These are phyloP conservation scores for Massariosphaeria phaeospora DNA, from an alignment of 495 filamentous ascomycete species.

Conservation along the genomic window DNA sequence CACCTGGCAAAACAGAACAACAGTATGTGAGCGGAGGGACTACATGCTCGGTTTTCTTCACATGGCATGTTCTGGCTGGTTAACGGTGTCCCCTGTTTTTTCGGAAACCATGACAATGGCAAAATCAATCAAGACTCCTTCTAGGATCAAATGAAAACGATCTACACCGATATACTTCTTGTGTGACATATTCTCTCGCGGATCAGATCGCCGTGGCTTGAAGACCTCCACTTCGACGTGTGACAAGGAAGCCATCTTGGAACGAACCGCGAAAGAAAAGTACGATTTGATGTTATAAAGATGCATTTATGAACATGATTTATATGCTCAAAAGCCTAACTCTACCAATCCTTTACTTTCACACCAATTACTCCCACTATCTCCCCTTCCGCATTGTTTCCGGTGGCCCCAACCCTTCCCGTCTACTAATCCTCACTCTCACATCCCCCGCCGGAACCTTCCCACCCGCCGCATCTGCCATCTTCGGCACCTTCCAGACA, in stretches of 20 bases:
- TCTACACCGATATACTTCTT: conserved; percentile 13
- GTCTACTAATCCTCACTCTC: conserved; percentile 35
- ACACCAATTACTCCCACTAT: neutral
- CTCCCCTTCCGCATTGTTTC: conserved; percentile 2
- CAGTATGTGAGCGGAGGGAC: conserved; percentile 17
- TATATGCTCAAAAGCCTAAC: no score
- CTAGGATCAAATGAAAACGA: conserved; percentile 27
- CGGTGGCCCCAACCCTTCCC: conserved; percentile 13
- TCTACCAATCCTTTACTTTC: neutral
- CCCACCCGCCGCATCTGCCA: conserved; percentile 32
- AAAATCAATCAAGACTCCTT: conserved; percentile 28
- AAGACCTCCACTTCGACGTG: no score
- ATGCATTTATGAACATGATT: no score
- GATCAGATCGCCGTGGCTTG: no score
- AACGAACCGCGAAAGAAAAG: no score
- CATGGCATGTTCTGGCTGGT: conserved; percentile 35
- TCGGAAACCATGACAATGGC: conserved; percentile 24
- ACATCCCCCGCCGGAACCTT: conserved; percentile 33
- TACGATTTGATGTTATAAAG: no score
- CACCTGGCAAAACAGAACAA: neutral
- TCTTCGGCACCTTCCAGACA: conserved; percentile 35
- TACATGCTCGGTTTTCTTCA: conserved; percentile 29
- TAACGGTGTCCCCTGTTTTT: conserved; percentile 31
- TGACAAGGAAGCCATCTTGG: no score
- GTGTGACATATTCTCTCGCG: no score